Percentiles rank a stretch among this genome's conserved stretches.
These are phyloP conservation scores for Globisporangium abappressorium DNA, from an alignment of 352 stramenopile species.

Conservation along the genomic window DNA sequence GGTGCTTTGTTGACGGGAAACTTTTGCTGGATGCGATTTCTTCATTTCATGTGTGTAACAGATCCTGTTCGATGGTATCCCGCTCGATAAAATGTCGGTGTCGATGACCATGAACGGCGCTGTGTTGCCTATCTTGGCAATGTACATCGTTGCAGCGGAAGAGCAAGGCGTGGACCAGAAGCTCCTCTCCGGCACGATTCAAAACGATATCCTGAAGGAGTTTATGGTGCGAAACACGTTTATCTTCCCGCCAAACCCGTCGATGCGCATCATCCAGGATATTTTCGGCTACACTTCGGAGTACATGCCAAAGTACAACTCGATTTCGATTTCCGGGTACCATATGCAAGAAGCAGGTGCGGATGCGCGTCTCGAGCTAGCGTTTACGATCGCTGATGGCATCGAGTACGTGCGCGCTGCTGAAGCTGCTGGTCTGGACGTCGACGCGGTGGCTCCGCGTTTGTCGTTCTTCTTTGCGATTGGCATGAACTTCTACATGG, in stretches of 20 bases:
- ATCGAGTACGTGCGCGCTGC: slow-evolving; percentile 95
- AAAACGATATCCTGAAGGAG: slow-evolving; percentile 99
- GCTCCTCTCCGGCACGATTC: slow-evolving; percentile 71
- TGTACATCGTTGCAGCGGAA: slow-evolving; percentile 96
- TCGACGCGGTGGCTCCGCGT: slow-evolving; percentile 92
- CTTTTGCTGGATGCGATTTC: not conserved
- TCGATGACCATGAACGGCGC: slow-evolving; percentile 99
- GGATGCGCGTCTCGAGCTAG: slow-evolving; percentile 93
- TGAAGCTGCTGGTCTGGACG: slow-evolving; percentile 89
- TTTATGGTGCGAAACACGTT: slow-evolving; percentile 98
- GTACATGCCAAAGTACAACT: slow-evolving; percentile 98
- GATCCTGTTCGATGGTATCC: slow-evolving; percentile 96
- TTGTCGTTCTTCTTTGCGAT: slow-evolving; percentile 98
- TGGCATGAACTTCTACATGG: slow-evolving; percentile 98
- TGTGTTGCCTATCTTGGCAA: slow-evolving; percentile 94
- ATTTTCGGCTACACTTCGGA: slow-evolving; percentile 96
- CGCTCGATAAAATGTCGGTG: slow-evolving; percentile 94
- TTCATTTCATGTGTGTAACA: slow-evolving; percentile 7
- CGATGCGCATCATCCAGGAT: slow-evolving; percentile 95
- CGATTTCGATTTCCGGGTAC: slow-evolving; percentile 96
- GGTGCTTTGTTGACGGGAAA: not conserved
- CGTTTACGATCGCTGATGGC: slow-evolving; percentile 97
- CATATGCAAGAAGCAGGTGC: slow-evolving; percentile 98
- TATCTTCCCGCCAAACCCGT: slow-evolving; percentile 95
- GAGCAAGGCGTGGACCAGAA: slow-evolving; percentile 92